A percentile compares a stretch with the other conserved stretches of the same genome.
Conservation (phyloP, 1,139 yeast species). For the Blastobotrys raffinosifermentans region DNA sequence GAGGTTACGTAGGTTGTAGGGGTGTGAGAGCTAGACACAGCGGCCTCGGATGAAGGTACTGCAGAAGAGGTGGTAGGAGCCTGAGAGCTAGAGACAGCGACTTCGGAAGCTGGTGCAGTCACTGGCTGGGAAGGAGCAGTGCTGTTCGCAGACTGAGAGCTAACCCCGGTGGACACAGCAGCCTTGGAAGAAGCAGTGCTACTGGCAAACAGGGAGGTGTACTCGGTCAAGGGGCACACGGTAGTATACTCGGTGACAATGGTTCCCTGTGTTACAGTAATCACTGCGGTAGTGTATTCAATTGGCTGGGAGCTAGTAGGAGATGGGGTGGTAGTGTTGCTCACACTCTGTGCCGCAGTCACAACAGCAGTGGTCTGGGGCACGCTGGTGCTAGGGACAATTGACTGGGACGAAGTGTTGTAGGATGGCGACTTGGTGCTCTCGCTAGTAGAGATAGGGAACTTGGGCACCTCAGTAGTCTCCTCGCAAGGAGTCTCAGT, state of each 20-base stretch:
- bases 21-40: not conserved
- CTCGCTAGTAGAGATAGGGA: no score
- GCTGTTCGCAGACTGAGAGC: not conserved
- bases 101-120: not conserved
- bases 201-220: conserved; percentile 1
- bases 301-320: not conserved
- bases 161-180: conserved; percentile 1
- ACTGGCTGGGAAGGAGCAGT: conserved; percentile 1
- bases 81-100: not conserved
- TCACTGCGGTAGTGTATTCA: not conserved
- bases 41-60: not conserved
- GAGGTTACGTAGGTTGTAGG: no score
- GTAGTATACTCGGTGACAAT: not conserved
- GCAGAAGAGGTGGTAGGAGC: not conserved
- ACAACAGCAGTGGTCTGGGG: not conserved
- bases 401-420: no score
- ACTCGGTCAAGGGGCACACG: not conserved
- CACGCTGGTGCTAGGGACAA: no score
- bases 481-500: no score
- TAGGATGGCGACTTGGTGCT: no score
- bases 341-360: not conserved
- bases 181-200: not conserved
- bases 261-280: not conserved
- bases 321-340: not conserved
- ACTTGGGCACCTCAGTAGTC: no score